Base-by-base conservation (phyloP, 805 yeast genomes). In the Pichia rugopelliculosa region DNA sequence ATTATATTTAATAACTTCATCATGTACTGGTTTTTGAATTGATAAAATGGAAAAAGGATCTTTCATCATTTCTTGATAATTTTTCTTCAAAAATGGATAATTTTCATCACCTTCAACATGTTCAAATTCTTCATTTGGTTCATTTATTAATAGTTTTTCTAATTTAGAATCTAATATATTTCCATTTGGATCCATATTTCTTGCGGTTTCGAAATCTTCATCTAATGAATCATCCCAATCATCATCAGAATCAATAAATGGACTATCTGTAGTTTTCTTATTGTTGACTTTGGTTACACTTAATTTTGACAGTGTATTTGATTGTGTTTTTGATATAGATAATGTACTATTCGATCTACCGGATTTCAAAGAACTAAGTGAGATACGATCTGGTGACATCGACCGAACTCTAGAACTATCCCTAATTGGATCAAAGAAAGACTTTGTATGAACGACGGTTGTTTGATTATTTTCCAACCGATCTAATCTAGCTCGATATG, bases 1-100 rank as follows among this genome's bases (percentile, higher is more conserved):
- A 42, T 74, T 68, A 56, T 83, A 81, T 47, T 87, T 74, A 17
- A 82, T 73, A 41, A 79, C 72, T 36, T 77, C 69, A 33, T 65
- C 72, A 48, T 49, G 49, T 46, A 68, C 65, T 26, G 66, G 50
- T 59, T 20, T 39, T 39, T 56, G 58, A 5, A 48, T 44, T 1
- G 67, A 64, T 52, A 71, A 53, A 42, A 60, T 54, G 47, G 71
- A 49, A 58, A 73, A 59, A 45, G 74, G 75, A 55, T 78, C 71
- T 57, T 63, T 60, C 59, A 72, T 52, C 37, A 76, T 59, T 46
- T 71, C 62, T 46, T 69, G 57, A 38, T 70, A 62, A 45, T 66
- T 63, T 2, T 56, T 38, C 42, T 55, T 57, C 25, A 63, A 50
- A 46, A 55, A 57, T 8, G 66, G 61, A 37, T 57, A 56, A 12